Conservation (phyloP, 202 grass and related monocot genomes). For the Carex arenaria region DNA sequence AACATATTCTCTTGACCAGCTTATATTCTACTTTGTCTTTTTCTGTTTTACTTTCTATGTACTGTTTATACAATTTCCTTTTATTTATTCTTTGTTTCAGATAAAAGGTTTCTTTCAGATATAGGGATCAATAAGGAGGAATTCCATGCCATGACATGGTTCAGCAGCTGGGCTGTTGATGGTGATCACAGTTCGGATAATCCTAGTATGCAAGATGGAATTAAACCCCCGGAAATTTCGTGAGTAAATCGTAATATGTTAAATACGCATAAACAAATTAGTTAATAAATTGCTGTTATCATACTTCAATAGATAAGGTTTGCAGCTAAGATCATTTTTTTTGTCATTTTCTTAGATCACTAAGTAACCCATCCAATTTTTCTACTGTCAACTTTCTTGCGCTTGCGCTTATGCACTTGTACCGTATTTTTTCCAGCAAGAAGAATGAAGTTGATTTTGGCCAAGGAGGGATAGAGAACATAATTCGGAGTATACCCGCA, state of each 20-base stretch:
- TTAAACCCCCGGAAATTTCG: slow-evolving; percentile 27
- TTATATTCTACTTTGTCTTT: not conserved
- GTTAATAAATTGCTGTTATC: not conserved
- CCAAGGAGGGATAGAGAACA: slow-evolving; percentile 29
- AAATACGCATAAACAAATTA: not conserved
- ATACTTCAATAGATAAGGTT: not conserved
- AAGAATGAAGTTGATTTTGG: slow-evolving; percentile 21
- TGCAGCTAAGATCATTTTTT: not conserved
- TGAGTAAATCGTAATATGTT: slow-evolving; percentile 7
- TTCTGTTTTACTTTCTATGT: not conserved
- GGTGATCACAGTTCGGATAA: slow-evolving; percentile 52
- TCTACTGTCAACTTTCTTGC: not conserved
- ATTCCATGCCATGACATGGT: slow-evolving; percentile 94
- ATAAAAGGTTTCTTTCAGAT: slow-evolving; percentile 61
- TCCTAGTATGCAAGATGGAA: slow-evolving; percentile 30
- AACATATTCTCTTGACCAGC: not conserved
- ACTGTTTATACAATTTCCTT: not conserved
- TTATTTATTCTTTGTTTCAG: slow-evolving; percentile 29
- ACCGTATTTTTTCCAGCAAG: slow-evolving; percentile 4
- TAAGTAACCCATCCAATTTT: not conserved
- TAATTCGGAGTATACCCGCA: slow-evolving; percentile 47
- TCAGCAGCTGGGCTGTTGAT: slow-evolving; percentile 96
- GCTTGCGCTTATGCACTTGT: not conserved
- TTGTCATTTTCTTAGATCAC: not conserved
- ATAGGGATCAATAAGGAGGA: slow-evolving; percentile 55